Conservation (phyloP, 345 rosid genomes). For the Boechera retrofracta region DNA sequence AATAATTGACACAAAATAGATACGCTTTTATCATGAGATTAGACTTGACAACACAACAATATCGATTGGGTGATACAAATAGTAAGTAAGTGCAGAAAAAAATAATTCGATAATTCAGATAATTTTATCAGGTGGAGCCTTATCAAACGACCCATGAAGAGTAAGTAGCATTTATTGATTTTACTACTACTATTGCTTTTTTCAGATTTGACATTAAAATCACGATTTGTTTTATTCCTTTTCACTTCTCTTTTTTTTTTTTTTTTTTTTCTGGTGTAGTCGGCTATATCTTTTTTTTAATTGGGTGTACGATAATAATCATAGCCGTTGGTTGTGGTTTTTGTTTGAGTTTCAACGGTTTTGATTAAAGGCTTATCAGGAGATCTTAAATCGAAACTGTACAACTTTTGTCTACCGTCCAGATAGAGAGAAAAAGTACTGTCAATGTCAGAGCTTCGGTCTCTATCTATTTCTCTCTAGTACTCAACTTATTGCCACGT, state of each 20-base stretch:
- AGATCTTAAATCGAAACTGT: constrained; percentile 34
- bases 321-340: constrained; percentile 35
- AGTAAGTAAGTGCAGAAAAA: constrained; percentile 8
- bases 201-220: constrained; percentile 42
- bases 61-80: constrained; percentile 13
- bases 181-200: constrained; percentile 32
- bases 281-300: constrained; percentile 17
- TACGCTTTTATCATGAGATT: constrained; percentile 19
- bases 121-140: constrained; percentile 26
- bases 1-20: constrained; percentile 9
- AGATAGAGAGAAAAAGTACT: constrained; percentile 39
- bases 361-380: constrained; percentile 22
- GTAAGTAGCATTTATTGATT: constrained; percentile 18
- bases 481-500: constrained; percentile 38
- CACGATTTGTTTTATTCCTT: constrained; percentile 39
- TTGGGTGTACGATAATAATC: constrained; percentile 14
- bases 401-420: constrained; percentile 45
- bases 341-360: neutral
- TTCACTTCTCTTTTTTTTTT: neutral
- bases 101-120: constrained; percentile 17
- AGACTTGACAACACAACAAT: constrained; percentile 12
- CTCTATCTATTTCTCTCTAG: constrained; percentile 42
- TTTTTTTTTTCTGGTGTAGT: neutral
- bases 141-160: constrained; percentile 26
- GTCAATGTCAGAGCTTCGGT: constrained; percentile 46